Conservation (phyloP, 2,329 filamentous ascomycete species). For the Ascochyta koolunga region DNA sequence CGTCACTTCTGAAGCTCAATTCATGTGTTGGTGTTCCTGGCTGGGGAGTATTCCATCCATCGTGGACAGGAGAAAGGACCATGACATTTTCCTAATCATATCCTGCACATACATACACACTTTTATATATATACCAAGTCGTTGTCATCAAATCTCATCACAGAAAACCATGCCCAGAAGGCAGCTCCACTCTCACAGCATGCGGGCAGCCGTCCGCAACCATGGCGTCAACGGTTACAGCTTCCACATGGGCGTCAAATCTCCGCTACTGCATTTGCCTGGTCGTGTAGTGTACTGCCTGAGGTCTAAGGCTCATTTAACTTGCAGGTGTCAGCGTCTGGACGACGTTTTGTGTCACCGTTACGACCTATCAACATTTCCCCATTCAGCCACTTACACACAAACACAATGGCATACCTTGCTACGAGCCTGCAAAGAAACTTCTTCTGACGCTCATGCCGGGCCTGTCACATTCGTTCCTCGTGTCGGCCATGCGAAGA, state of each 20-base stretch:
- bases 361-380: conserved; percentile 4
- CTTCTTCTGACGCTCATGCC: conserved; percentile 9
- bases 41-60: neutral
- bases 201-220: neutral
- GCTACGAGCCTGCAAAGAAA: conserved; percentile 1
- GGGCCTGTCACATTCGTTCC: conserved; percentile 6
- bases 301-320: conserved; percentile 5
- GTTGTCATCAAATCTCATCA: neutral
- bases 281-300: neutral
- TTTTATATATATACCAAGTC: too few species aligned
- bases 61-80: too few species aligned
- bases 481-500: conserved; percentile 5
- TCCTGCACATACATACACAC: neutral
- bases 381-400: conserved; percentile 7
- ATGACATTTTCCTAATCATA: neutral
- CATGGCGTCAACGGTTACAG: neutral
- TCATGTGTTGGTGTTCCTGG: neutral
- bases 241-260: conserved; percentile 12
- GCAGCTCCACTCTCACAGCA: neutral
- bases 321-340: conserved; percentile 11
- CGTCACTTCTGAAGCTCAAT: neutral
- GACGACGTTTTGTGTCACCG: conserved; percentile 4
- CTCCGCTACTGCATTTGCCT: conserved; percentile 5
- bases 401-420: conserved; percentile 8
- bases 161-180: neutral